phyloP scores from a whole-genome alignment of 2,329 filamentous ascomycete genomes.

The Microdochium trichocladiopsis region DNA sequence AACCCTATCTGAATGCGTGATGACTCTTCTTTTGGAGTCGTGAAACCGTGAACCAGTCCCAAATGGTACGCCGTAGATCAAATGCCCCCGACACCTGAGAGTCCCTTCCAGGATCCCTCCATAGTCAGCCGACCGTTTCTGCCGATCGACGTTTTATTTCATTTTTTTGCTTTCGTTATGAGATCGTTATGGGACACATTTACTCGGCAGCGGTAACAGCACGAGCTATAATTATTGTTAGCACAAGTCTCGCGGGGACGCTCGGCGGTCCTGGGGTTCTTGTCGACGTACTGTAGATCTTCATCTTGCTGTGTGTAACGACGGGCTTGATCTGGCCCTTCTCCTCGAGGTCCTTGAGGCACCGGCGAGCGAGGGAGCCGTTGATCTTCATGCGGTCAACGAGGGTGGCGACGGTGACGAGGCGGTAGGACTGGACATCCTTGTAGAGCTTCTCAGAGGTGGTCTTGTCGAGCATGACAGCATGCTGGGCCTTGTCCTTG shows the following conservation, averaged over 20 bases:
- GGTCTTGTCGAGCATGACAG: conserved; percentile 96
- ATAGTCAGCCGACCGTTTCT: neutral
- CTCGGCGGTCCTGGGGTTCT: conserved; percentile 1
- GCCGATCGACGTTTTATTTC: neutral
- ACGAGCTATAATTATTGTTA: conserved; percentile 38
- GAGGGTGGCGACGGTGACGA: conserved; percentile 96
- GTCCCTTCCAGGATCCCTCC: neutral
- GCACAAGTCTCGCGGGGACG: conserved; percentile 1
- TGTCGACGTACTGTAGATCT: conserved; percentile 77
- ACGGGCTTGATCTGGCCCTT: conserved; percentile 98
- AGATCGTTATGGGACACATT: neutral
- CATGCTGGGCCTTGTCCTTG: conserved; percentile 99
- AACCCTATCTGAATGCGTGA: conserved; percentile 18
- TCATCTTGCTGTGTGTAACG: conserved; percentile 92
- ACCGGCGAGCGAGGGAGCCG: conserved; percentile 87
- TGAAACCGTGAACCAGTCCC: conserved; percentile 1
- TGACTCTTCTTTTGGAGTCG: neutral
- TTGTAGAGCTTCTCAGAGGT: conserved; percentile 99
- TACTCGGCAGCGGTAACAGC: conserved; percentile 45
- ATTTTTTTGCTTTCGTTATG: neutral
- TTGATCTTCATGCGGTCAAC: conserved; percentile 99
- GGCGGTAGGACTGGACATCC: conserved; percentile 99
- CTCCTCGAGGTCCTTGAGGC: conserved; percentile 90
- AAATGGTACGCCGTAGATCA: conserved; percentile 1
- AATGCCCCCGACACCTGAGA: neutral